Percentiles rank a stretch among this genome's conserved stretches.
Evolutionary conservation across 2,329 filamentous ascomycete species (phyloP).

Genomic region (Fusarium goolgardi): DNA sequence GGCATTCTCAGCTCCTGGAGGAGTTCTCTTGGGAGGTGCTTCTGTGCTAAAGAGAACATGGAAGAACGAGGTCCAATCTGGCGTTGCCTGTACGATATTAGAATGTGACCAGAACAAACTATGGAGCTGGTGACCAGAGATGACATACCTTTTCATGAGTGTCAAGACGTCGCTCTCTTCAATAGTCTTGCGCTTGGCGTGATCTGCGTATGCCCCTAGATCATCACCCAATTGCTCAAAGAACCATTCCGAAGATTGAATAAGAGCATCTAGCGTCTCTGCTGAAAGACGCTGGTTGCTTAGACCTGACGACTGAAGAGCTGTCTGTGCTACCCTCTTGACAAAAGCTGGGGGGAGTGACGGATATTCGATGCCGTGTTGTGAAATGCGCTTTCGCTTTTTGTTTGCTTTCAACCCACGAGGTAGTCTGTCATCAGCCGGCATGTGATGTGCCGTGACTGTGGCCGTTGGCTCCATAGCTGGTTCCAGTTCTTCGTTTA

Average conservation of each 20-base stretch:
- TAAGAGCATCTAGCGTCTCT: constrained; percentile 78
- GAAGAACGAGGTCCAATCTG: constrained; percentile 78
- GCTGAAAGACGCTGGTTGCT: constrained; percentile 76
- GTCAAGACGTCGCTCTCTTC: constrained; percentile 86
- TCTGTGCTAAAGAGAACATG: constrained; percentile 86
- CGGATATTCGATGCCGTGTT: constrained; percentile 79
- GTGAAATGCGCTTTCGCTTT: constrained; percentile 66
- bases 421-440: constrained; percentile 29
- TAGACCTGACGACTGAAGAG: constrained; percentile 73
- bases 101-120: constrained; percentile 43
- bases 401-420: constrained; percentile 42
- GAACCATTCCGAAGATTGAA: constrained; percentile 88
- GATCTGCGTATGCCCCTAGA: constrained; percentile 80
- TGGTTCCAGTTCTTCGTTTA: constrained; percentile 35
- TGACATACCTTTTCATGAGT: constrained; percentile 81
- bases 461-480: constrained; percentile 22
- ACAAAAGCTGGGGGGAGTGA: constrained; percentile 78
- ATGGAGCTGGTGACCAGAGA: constrained; percentile 39
- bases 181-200: constrained; percentile 85
- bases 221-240: constrained; percentile 90
- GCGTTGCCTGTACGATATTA: constrained; percentile 73
- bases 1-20: constrained; percentile 84
- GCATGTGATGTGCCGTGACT: constrained; percentile 1
- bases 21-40: constrained; percentile 82
- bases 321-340: constrained; percentile 77